These are phyloP conservation scores for Collybia sordida DNA, from an alignment of 768 basidiomycete genomes.

Conservation along the genomic window DNA sequence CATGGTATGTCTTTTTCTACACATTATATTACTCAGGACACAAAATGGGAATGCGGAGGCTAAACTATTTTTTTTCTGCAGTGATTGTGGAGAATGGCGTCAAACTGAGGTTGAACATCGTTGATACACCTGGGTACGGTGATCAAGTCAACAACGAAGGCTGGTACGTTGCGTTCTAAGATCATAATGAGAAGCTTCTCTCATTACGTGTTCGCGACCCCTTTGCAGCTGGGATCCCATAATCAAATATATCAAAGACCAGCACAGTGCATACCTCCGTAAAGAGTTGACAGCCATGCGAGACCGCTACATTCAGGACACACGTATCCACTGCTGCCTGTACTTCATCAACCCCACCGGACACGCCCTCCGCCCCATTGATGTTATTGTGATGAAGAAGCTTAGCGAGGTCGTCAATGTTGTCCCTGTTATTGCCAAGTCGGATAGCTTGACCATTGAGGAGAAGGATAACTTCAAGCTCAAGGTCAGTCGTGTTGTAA, in stretches of 20 bases:
- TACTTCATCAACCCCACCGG: conserved; percentile 99
- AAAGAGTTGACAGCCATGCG: conserved; percentile 99
- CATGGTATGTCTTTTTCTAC: conserved; percentile 64
- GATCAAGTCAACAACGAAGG: conserved; percentile 99
- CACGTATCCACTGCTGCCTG: conserved; percentile 95
- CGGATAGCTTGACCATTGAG: conserved; percentile 90
- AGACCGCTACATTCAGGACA: conserved; percentile 97
- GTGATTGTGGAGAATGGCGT: conserved; percentile 98
- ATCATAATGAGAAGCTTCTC: conserved; percentile 6
- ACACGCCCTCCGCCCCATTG: conserved; percentile 93
- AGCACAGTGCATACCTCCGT: conserved; percentile 97
- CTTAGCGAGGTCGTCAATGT: conserved; percentile 98
- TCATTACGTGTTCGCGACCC: conserved; percentile 4
- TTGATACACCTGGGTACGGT: conserved; percentile 98
- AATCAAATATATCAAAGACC: conserved; percentile 99
- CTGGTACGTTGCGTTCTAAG: conserved; percentile 56
- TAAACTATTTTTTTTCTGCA: conserved; percentile 27
- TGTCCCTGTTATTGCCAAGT: conserved; percentile 98
- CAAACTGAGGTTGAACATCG: conserved; percentile 91
- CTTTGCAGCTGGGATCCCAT: conserved; percentile 93
- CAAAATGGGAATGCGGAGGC: not conserved
- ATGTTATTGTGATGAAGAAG: conserved; percentile 99
- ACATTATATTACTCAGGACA: conserved; percentile 1
- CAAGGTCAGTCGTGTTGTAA: conserved; percentile 50
- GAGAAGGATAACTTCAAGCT: conserved; percentile 93